A percentile compares a stretch with the other conserved stretches of the same genome.
phyloP scores from a whole-genome alignment of 2,329 filamentous ascomycete genomes.

The Penicillium sp. region DNA sequence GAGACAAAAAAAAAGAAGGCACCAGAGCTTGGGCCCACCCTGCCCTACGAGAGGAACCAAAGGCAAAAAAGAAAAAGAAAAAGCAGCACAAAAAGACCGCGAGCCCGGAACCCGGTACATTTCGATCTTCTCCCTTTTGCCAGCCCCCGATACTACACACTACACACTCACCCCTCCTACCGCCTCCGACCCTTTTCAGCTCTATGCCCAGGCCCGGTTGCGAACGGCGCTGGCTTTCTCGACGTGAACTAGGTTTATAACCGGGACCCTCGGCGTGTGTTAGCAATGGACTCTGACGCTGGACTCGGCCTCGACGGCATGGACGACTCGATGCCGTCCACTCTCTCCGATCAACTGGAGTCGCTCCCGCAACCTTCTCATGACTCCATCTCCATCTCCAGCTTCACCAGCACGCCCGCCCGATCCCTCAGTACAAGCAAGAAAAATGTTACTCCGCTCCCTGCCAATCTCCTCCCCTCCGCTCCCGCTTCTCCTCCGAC shows the following conservation, averaged over 20 bases:
- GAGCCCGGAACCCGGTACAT: not conserved
- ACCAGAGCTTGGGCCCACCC: not conserved
- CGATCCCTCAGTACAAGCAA: slow-evolving; percentile 27
- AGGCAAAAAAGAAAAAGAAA: not conserved
- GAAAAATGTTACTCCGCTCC: slow-evolving; percentile 56
- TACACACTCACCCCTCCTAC: slow-evolving; percentile 4
- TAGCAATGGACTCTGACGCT: slow-evolving; percentile 26
- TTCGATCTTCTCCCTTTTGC: slow-evolving; percentile 8
- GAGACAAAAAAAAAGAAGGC: not conserved
- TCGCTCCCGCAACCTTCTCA: slow-evolving; percentile 41
- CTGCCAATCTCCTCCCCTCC: slow-evolving; percentile 65
- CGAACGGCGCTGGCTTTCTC: slow-evolving; percentile 4
- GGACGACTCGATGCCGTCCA: slow-evolving; percentile 21
- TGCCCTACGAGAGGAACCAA: too few species aligned
- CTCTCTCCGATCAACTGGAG: slow-evolving; percentile 24
- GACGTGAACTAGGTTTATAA: slow-evolving; percentile 1
- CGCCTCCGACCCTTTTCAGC: not conserved
- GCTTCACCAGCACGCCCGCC: slow-evolving; percentile 22
- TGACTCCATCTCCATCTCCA: slow-evolving; percentile 21
- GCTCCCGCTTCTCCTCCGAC: slow-evolving; percentile 69
- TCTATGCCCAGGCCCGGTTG: not conserved
- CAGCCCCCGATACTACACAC: slow-evolving; percentile 10
- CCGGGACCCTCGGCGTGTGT: slow-evolving; percentile 1
- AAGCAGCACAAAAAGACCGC: slow-evolving; percentile 7
- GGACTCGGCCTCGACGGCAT: slow-evolving; percentile 25